These are phyloP conservation scores for Pichia californica DNA, from an alignment of 805 yeast species.

Conservation along the genomic window DNA sequence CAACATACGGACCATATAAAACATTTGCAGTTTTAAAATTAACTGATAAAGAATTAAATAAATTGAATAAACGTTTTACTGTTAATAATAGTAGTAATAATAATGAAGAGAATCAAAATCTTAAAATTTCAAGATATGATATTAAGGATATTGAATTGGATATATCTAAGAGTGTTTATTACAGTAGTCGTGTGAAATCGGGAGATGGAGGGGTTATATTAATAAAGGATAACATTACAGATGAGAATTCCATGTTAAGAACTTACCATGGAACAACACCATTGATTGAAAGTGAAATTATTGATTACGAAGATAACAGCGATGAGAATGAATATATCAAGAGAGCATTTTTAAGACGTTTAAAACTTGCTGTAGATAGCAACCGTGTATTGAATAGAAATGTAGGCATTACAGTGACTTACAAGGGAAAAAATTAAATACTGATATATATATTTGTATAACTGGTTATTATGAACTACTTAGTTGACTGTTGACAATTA, in stretches of 20 bases:
- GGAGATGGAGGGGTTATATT: neutral
- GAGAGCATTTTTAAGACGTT: conserved; percentile 6
- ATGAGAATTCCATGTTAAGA: neutral
- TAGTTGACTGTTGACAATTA: no score
- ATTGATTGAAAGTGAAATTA: neutral
- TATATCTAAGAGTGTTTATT: no score
- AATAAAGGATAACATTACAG: neutral
- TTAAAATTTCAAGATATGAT: neutral
- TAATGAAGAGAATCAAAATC: neutral
- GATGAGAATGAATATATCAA: neutral
- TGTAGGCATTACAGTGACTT: conserved; percentile 1
- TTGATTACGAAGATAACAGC: neutral
- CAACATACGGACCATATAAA: conserved; percentile 7
- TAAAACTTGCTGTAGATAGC: conserved; percentile 14
- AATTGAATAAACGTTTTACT: conserved; percentile 5
- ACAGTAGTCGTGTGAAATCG: neutral
- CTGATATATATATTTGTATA: no score
- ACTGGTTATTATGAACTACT: no score
- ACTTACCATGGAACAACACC: neutral
- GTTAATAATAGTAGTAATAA: conserved; percentile 1
- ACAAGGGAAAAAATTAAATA: no score
- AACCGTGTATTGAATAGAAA: conserved; percentile 10
- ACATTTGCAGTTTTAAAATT: conserved; percentile 14
- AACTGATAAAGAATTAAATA: neutral
- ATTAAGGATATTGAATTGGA: neutral